Evolutionary conservation across 768 basidiomycete species (phyloP).

Genomic region (Trametopsis cervina): DNA sequence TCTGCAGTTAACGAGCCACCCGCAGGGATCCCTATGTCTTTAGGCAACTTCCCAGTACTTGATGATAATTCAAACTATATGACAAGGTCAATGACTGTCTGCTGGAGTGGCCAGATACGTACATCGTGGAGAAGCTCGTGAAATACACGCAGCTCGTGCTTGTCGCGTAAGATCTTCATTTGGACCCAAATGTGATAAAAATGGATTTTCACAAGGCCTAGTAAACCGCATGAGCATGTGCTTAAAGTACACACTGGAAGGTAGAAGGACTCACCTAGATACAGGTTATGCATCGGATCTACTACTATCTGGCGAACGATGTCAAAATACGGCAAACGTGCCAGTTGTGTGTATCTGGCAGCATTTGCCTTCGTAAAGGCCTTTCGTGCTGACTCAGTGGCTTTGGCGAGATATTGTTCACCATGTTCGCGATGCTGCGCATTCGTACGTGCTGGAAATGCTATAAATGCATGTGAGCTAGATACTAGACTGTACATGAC

Average conservation of each 20-base stretch:
- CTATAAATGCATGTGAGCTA: background rate
- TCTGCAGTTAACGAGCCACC: conserved; percentile 30
- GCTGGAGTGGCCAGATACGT: too few relatives aligned
- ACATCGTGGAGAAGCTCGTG: conserved; percentile 12
- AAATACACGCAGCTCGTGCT: conserved; percentile 3
- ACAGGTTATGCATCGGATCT: conserved; percentile 36
- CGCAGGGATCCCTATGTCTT: conserved; percentile 24
- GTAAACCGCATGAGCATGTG: conserved; percentile 9
- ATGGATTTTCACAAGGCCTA: conserved; percentile 18
- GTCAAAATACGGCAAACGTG: conserved; percentile 35
- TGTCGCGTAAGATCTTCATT: conserved; percentile 1
- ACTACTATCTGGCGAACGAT: conserved; percentile 24
- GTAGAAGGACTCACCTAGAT: conserved; percentile 23
- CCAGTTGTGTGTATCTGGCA: conserved; percentile 21
- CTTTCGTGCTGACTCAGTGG: background rate
- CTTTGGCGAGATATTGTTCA: background rate
- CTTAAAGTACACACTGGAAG: too few relatives aligned
- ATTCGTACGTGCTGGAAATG: background rate
- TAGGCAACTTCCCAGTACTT: conserved; percentile 18
- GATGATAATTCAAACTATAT: conserved; percentile 1
- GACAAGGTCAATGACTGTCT: too few relatives aligned
- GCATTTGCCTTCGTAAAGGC: background rate
- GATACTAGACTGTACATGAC: background rate
- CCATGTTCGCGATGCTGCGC: background rate
- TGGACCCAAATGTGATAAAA: conserved; percentile 24